Evolutionary conservation across 129 eudicot species (phyloP).

Genomic region (Flaveria ramosissima): DNA sequence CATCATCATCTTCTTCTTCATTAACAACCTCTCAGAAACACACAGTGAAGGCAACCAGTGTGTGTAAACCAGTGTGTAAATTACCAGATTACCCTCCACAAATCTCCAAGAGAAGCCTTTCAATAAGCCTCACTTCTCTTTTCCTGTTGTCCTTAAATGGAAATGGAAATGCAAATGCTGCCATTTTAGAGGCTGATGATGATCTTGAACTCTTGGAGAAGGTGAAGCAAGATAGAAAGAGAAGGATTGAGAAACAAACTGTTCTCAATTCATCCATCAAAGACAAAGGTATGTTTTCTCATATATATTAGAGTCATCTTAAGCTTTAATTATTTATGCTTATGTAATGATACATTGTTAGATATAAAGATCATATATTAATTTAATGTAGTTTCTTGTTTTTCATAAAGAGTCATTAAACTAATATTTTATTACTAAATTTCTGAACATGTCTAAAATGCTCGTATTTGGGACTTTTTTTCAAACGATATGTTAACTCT

Average conservation of each 20-base stretch:
- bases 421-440: too few relatives aligned
- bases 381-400: too few relatives aligned
- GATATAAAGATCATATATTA: too few relatives aligned
- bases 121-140: constrained; percentile 56
- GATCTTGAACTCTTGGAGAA: constrained; percentile 87
- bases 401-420: too few relatives aligned
- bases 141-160: constrained; percentile 51
- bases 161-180: constrained; percentile 68
- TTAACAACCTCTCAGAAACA: constrained; percentile 51
- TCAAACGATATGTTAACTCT: too few relatives aligned
- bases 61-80: constrained; percentile 50
- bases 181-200: constrained; percentile 88
- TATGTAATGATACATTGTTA: too few relatives aligned
- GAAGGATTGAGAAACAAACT: constrained; percentile 84
- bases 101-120: constrained; percentile 66
- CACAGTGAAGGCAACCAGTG: constrained; percentile 34
- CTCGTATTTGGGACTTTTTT: too few relatives aligned
- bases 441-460: too few relatives aligned
- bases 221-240: constrained; percentile 82
- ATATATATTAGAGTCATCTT: too few relatives aligned
- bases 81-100: constrained; percentile 33
- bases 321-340: too few relatives aligned
- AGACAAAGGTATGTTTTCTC: constrained; percentile 58
- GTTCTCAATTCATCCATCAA: constrained; percentile 63
- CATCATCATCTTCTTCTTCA: constrained; percentile 34